Evolutionary conservation across 1,284 basidiomycete species (phyloP), one percentile per base, ranked within the genome.

Genomic region (Agaricales sp.): DNA sequence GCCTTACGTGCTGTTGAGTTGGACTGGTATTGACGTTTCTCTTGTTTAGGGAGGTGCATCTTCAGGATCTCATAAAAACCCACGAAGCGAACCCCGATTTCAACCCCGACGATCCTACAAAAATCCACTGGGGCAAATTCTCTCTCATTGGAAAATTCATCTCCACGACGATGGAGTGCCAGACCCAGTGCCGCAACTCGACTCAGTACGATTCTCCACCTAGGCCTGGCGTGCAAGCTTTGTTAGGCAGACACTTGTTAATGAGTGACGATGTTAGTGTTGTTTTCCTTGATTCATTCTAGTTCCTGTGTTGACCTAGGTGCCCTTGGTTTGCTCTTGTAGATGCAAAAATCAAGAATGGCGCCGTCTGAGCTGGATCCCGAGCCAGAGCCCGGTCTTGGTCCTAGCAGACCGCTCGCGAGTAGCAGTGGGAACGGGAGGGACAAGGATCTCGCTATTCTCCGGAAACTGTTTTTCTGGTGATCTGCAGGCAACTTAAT

Each of bases 61-160:
- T 87, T 58, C 84, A 81, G 24, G 87, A 90, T 62, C 71, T 90
- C 41, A 82, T 87, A 47, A 78, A 79, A 53, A 80, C 86, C 4
- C 78, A 89, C 52, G 85, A 87, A 65, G 83, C 79, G 51, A 90
- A 90, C 53, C 68, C 71, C 4, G 84, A 89, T 57, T 69, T 72
- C 52, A 75, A 78, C 54, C 65, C 74, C 12, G 67, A 73, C 16
- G 79, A 86, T 57, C 66, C 74, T 3, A 66, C 60, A 25, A 82
- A 80, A 62, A 84, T 90, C 45, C 87, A 90, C 57, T 90, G 87
- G 87, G 87, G 82, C 19, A 90, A 90, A 63, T 90, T 82, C 63
- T 87, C 83, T 58, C 81, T 89, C 80, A 82, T 90, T 69, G 87
- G 83, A 24, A 73, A 76, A 51, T 87, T 88, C 59, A 80, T 90